Conservation (phyloP, 2,329 filamentous ascomycete species). For the Claviceps sorghi region DNA sequence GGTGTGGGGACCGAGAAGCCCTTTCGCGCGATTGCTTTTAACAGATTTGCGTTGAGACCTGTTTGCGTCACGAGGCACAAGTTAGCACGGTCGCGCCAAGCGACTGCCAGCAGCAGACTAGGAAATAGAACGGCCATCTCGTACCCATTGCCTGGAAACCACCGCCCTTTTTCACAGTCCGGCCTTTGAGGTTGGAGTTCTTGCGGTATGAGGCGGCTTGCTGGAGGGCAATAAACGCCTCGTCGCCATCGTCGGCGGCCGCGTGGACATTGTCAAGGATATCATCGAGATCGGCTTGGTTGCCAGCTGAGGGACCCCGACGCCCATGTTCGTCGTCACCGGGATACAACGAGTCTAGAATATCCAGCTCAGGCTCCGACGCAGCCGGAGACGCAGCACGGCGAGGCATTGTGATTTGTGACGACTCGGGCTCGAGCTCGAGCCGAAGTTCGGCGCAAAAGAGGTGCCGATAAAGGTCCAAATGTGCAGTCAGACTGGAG, state of each 20-base stretch:
- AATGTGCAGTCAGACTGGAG: not conserved
- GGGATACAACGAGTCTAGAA: constrained; percentile 62
- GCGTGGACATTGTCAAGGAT: constrained; percentile 38
- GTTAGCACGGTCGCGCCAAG: not conserved
- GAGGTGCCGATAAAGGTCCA: no score
- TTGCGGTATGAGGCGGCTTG: constrained; percentile 85
- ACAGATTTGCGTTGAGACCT: constrained; percentile 65
- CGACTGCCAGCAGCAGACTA: not conserved
- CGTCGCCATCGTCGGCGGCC: constrained; percentile 53
- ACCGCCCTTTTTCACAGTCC: constrained; percentile 83
- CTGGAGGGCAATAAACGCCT: constrained; percentile 76
- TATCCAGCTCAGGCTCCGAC: constrained; percentile 87
- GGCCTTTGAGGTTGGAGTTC: constrained; percentile 64
- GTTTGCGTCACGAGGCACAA: not conserved
- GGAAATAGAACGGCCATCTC: constrained; percentile 6
- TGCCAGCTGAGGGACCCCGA: constrained; percentile 21
- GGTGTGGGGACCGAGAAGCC: constrained; percentile 93
- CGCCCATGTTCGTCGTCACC: constrained; percentile 37
- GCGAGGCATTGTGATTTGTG: constrained; percentile 43
- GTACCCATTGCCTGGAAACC: constrained; percentile 90
- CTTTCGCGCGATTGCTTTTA: constrained; percentile 85
- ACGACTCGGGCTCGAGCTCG: not conserved
- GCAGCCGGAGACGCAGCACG: constrained; percentile 65
- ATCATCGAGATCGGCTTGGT: constrained; percentile 42
- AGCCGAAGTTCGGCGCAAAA: not conserved